Base-by-base conservation (phyloP, 192 early-diverging fungal genomes). In the Backusella westeae region DNA sequence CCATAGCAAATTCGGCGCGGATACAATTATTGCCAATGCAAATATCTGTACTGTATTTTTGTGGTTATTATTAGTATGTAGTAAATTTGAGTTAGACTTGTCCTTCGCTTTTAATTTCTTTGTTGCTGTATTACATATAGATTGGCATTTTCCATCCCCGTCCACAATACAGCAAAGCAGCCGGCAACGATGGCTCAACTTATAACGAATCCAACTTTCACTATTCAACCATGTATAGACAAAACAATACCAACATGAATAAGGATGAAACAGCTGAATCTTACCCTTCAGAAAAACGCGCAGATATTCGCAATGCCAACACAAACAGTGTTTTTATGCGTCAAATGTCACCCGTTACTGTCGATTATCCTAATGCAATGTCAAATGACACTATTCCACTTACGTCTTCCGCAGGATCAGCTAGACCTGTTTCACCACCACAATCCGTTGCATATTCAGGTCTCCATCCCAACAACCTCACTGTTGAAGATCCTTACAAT, bases 1-100 rank as follows among this genome's bases (percentile, higher is more conserved):
- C 35, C 34, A 72, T 3, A 78, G 52, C 38, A 78, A 78, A 19
- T 78, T 78, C 52, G 77, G 72, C 19, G 32, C 66, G 14, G 77
- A 78, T 63, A 38, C 68, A 34, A 32, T 78, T 5, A 74, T 78
- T 69, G 73, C 65, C 21, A 74, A 74, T 42, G 42, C 49, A 35
- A 74, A 78, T 29, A 23, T 78, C 34, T 68, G 71, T 41, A 74
- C 66, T 0, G 49, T 78, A 4, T 78, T 78, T 49, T 34, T 78
- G 9, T 78, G 72, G 72, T 23, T 74, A 23, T 35, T 46, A 26
- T 59, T 78, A 39, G 77, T 78, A 74, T 19, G 77, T 69, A 4
- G 35, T 49, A 19, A 23, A 63, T 12, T 29, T 29, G 56, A 63
- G 23, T 63, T 63, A 63, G 56, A 29, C 56, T 63, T 63, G 23